Percentiles rank a stretch among this genome's conserved stretches.
These are phyloP conservation scores for Salix dunnii DNA, from an alignment of 345 rosid genomes.

Conservation along the genomic window DNA sequence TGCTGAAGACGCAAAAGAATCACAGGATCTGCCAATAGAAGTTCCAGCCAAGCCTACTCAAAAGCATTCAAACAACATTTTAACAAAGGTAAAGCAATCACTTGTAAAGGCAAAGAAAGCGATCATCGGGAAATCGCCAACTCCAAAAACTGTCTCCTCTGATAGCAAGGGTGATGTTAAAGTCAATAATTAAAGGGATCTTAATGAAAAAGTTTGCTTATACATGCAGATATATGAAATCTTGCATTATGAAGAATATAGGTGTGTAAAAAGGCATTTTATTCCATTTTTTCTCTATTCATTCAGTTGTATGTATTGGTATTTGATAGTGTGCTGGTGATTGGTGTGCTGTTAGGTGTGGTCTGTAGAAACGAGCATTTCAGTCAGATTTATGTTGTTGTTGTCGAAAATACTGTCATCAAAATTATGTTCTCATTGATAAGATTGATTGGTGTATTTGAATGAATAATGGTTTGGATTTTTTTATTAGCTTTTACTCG, in stretches of 20 bases:
- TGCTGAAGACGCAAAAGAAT: constrained; percentile 31
- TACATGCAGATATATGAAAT: background rate
- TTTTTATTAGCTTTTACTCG: background rate
- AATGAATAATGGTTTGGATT: background rate
- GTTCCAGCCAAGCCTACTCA: constrained; percentile 40
- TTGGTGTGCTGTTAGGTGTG: constrained; percentile 5
- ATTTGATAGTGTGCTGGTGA: background rate
- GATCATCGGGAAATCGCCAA: constrained; percentile 66
- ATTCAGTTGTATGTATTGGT: constrained; percentile 4
- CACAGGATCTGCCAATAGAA: constrained; percentile 42
- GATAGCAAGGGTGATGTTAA: constrained; percentile 48
- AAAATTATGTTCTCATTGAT: background rate
- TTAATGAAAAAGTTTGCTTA: background rate
- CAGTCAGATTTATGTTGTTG: background rate
- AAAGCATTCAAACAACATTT: constrained; percentile 58
- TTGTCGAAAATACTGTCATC: background rate
- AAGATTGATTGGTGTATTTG: background rate
- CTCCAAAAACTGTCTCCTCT: constrained; percentile 47
- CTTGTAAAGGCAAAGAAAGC: constrained; percentile 82
- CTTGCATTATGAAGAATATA: background rate
- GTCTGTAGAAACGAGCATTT: background rate
- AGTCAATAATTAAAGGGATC: constrained; percentile 36
- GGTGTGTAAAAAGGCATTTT: constrained; percentile 2
- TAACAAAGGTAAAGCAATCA: constrained; percentile 73
- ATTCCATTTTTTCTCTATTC: background rate